Base-by-base conservation (phyloP, 805 yeast genomes). In the Dipodascus albidus region DNA sequence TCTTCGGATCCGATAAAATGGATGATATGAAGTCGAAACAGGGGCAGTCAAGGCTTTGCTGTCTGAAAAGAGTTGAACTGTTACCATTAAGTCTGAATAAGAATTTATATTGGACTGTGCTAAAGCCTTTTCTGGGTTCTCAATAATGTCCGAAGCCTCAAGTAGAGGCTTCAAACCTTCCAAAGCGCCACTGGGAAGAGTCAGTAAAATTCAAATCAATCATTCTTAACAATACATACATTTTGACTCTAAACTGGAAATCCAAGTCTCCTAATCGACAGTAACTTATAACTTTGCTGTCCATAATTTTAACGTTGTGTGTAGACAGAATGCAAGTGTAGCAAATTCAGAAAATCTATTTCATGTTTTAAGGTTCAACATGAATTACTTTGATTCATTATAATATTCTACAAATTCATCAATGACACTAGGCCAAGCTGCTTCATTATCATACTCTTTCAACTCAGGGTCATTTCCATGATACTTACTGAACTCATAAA, bases 361-460 rank as follows among this genome's bases (percentile, higher is more conserved):
- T 27, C 33, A 27, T 6, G 33, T 27, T n/a, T 27, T 27, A 27
- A 6, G 33, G 33, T 27, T 27, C 33, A 27, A 27, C 33, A 6
- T 6, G 9, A 27, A 6, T 27, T 27, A 27, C 33, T 27, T 27
- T 27, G 9, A 11, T 6, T 49, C 44, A 50, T 55, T 57, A 35
- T 69, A 70, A 61, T 74, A 74, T 58, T 85, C 95, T 21, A 87
- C 85, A 63, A 79, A 91, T 55, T 82, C 87, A 65, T 91, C 99
- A 58, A 91, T 80, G 17, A 87, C 71, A 52, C 86, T 79, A 3
- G 98, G 99, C 98, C 98, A 91, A 0, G 96, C 86, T 22, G 85
- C 89, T 59, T 78, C 77, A 58, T 84, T 93, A 60, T 85, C 90
- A 66, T 89, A 90, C 1, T 67, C 69, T 15, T 68, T 67, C 3